These are phyloP conservation scores for Alternaria incomplexa DNA, from an alignment of 2,329 filamentous ascomycete genomes.

Conservation along the genomic window DNA sequence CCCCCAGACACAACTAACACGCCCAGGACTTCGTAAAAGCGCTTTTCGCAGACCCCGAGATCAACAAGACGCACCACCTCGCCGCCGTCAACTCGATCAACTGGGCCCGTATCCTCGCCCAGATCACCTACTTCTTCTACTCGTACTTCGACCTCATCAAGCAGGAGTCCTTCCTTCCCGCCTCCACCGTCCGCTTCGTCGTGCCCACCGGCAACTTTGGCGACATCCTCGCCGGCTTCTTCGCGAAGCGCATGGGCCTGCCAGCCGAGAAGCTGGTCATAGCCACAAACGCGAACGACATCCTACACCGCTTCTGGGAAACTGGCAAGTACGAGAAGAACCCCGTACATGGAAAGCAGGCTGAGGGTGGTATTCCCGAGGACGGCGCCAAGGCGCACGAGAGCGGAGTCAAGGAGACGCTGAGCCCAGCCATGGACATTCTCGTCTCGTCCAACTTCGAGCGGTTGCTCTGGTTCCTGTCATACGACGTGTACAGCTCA, in stretches of 20 bases:
- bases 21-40: constrained; percentile 88
- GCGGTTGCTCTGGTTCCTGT: constrained; percentile 90
- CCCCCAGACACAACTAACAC: constrained; percentile 33
- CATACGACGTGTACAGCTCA: constrained; percentile 60
- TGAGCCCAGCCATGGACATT: constrained; percentile 97
- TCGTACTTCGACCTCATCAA: constrained; percentile 83
- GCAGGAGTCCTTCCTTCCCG: constrained; percentile 64
- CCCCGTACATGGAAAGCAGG: constrained; percentile 63
- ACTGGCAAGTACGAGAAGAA: constrained; percentile 90
- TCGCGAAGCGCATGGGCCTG: constrained; percentile 87
- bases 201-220: constrained; percentile 97
- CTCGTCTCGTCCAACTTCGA: constrained; percentile 97
- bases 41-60: constrained; percentile 83
- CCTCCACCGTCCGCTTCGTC: constrained; percentile 76
- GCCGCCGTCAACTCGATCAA: constrained; percentile 98
- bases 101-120: constrained; percentile 91
- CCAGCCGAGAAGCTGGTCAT: constrained; percentile 88
- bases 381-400: constrained; percentile 68
- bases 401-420: constrained; percentile 84
- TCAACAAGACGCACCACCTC: constrained; percentile 82
- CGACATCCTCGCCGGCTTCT: constrained; percentile 91
- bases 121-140: constrained; percentile 97
- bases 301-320: constrained; percentile 93
- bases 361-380: constrained; percentile 60
- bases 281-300: constrained; percentile 97